Evolutionary conservation across 768 basidiomycete genomes (phyloP), one percentile per base, ranked within the genome.

Genomic region (Lentinula guzmanii): DNA sequence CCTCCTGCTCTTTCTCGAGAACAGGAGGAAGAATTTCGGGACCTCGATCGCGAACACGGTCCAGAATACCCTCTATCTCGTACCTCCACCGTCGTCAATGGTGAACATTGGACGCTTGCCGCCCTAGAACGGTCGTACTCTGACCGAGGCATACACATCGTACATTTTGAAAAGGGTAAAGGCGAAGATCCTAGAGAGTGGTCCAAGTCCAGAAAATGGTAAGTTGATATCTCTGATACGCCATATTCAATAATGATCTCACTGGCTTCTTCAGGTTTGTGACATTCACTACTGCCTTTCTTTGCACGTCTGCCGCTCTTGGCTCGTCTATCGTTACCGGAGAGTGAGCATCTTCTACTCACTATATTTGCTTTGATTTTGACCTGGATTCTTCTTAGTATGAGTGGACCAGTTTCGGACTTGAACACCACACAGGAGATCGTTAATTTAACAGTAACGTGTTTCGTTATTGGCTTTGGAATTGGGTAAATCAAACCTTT

Each of bases 401-500:
- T 79, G 63, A 59, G 46, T 28, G 72, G 73, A 9, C 76, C 76
- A 8, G 69, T 70, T 6, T 53, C 64, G 52, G 71, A 72, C 4
- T 65, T 77, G 28, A 65, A 71, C 41, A 72, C 70, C 11, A 67
- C 69, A 4, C 74, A 75, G 65, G 74, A 74, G 55, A 71, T 79
- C 31, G 69, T 74, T 54, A 77, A 77, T 61, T 69, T 79, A n/a
- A 75, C 75, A 3, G 76, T 77, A 7, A 75, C 78, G 7, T 73
- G 73, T 45, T 79, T 78, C 60, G 76, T 79, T 28, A 74, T 77
- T 53, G 77, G 78, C 18, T 77, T 75, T 62, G 76, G 76, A 35
- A 69, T 76, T 57, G 78, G 78, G 68, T 76, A 61, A 1, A 70
- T 48, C 18, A 33, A 9, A 24, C 60, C 62, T 66, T 61, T 15